A percentile compares a stretch with the other conserved stretches of the same genome.
Conservation (phyloP, 169 alveolate species). For the Plasmodium berghei region DNA sequence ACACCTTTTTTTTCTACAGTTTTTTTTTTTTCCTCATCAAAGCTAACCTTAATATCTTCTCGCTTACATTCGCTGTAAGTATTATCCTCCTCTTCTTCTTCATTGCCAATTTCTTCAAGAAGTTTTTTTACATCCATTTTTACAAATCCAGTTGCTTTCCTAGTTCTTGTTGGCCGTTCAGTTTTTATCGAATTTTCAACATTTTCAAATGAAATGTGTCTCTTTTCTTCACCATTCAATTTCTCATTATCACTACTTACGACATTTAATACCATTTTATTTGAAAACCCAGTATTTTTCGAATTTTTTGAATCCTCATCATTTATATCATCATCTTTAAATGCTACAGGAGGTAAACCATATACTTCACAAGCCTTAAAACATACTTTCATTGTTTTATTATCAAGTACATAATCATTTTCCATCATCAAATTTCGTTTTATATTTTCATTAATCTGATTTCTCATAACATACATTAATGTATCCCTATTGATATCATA, state of each 20-base stretch:
- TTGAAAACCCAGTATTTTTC: too few relatives aligned
- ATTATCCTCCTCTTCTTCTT: not conserved
- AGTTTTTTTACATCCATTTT: conserved; percentile 54
- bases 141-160: conserved; percentile 60
- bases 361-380: conserved; percentile 29
- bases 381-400: not conserved
- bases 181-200: conserved; percentile 1
- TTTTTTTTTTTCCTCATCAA: not conserved
- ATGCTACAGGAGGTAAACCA: conserved; percentile 51
- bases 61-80: not conserved
- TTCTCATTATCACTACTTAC: conserved; percentile 12
- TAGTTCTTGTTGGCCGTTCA: conserved; percentile 16
- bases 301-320: conserved; percentile 1
- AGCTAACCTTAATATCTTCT: not conserved
- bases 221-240: conserved; percentile 1
- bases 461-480: not conserved
- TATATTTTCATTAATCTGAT: too few relatives aligned
- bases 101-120: conserved; percentile 35
- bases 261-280: too few relatives aligned
- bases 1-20: conserved; percentile 9
- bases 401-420: conserved; percentile 12
- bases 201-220: conserved; percentile 15
- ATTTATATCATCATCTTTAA: conserved; percentile 38
- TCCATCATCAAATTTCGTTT: not conserved
- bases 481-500: not conserved